These are phyloP conservation scores for Senna tora DNA, from an alignment of 306 rosid species.

Conservation along the genomic window DNA sequence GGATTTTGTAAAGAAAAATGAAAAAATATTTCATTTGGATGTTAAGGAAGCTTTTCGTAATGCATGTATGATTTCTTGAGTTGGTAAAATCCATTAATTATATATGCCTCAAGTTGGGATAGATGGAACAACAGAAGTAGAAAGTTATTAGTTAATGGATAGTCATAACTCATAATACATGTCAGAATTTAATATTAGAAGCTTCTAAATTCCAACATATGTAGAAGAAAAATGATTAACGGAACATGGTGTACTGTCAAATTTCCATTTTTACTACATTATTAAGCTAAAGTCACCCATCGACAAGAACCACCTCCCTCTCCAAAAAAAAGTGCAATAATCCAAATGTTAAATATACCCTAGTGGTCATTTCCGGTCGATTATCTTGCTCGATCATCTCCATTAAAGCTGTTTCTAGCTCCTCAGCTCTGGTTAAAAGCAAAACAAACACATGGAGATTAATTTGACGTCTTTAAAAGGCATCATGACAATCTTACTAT, in stretches of 20 bases:
- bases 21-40: conserved; percentile 30
- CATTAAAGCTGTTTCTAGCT: conserved; percentile 90
- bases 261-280: conserved; percentile 26
- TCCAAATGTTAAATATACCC: conserved; percentile 59
- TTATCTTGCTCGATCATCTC: conserved; percentile 85
- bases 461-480: conserved; percentile 18
- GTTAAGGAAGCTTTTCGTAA: conserved; percentile 26
- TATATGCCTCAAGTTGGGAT: not conserved
- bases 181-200: conserved; percentile 23
- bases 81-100: conserved; percentile 17
- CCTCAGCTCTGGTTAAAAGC: conserved; percentile 74
- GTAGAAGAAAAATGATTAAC: not conserved
- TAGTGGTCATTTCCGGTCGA: conserved; percentile 70
- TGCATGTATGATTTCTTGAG: conserved; percentile 11
- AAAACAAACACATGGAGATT: conserved; percentile 41
- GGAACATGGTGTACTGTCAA: not conserved
- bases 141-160: conserved; percentile 7
- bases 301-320: conserved; percentile 20
- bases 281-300: conserved; percentile 2
- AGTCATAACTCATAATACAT: too few species aligned
- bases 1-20: conserved; percentile 13
- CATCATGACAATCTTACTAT: conserved; percentile 15
- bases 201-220: conserved; percentile 11
- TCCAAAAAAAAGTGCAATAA: conserved; percentile 26
- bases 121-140: not conserved